Evolutionary conservation across 208 protist genomes (phyloP), one percentile per base, ranked within the genome.

Genomic region (Wallacemonas rigidus): DNA sequence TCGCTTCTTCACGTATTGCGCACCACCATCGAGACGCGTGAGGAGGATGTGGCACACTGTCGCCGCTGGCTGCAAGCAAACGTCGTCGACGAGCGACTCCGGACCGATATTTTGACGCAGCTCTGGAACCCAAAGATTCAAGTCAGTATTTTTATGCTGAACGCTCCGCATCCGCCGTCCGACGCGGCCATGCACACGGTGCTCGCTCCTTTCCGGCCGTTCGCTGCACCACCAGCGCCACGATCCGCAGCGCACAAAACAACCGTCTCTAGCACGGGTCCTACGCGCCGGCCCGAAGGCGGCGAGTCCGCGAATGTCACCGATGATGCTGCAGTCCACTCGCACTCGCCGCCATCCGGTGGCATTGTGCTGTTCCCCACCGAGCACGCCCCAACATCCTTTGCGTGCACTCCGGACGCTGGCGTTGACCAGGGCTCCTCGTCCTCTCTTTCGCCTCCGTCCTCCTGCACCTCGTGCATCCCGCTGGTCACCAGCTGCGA

Each of bases 101-200:
- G 76, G 12, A 67, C 67, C 45, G 50, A 76, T 26, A 73, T 94
- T 56, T 39, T 92, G 63, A 45, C 67, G 48, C 87, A 91, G 43
- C 85, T 95, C 64, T 97, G 92, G 90, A 64, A 71, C 50, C 92
- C 92, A 3, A 69, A 39, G 15, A 72, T 97, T 1, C 67, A 71
- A 5, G 76, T 95, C 15, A 88, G 87, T 43, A 83, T 97, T 11
- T 63, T 95, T 7, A 77, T 97, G 26, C 72, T 95, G 17, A 97
- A 97, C 77, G 79, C 83, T 1, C 92, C 92, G 14, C 67, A 68
- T 50, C 63, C 72, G 54, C 69, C 60, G 3, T 65, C 60, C 11
- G 60, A 45, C 38, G 43, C 41, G 11, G 7, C 3, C 47, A 65
- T 15, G 41, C 3, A 48, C 9, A 26, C 60, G 7, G 43, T 65